A percentile compares a stretch with the other conserved stretches of the same genome.
These are phyloP conservation scores for Saturnispora zaruensis DNA, from an alignment of 805 yeast genomes.

Conservation along the genomic window DNA sequence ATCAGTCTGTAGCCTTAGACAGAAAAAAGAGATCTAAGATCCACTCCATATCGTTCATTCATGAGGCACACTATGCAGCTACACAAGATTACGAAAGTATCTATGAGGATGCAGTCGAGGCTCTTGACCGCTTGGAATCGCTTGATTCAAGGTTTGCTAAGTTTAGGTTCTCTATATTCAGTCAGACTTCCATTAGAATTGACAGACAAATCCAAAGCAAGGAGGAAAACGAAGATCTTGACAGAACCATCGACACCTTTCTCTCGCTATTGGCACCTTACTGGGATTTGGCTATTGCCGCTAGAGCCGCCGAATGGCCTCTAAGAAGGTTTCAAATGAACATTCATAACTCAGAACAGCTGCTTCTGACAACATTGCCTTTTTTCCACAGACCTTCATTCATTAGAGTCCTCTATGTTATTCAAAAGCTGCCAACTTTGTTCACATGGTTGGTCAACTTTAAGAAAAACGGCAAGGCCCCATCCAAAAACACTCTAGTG, in stretches of 20 bases:
- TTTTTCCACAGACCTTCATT: slow-evolving; percentile 70
- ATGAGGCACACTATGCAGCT: slow-evolving; percentile 82
- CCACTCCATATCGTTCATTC: slow-evolving; percentile 82
- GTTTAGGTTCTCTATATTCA: slow-evolving; percentile 67
- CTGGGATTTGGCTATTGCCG: slow-evolving; percentile 64
- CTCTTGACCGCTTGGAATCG: slow-evolving; percentile 59
- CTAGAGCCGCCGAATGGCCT: slow-evolving; percentile 89
- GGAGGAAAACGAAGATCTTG: slow-evolving; percentile 68
- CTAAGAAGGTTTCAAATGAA: slow-evolving; percentile 85
- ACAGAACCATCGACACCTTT: slow-evolving; percentile 67
- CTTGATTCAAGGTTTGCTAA: slow-evolving; percentile 68
- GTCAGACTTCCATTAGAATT: slow-evolving; percentile 67
- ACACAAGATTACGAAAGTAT: slow-evolving; percentile 86
- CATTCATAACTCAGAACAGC: slow-evolving; percentile 63
- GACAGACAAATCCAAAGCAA: slow-evolving; percentile 77
- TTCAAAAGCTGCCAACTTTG: slow-evolving; percentile 65
- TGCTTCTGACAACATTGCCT: slow-evolving; percentile 71
- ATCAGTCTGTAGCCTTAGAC: slow-evolving; percentile 70
- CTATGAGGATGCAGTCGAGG: slow-evolving; percentile 62
- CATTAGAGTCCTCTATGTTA: slow-evolving; percentile 62
- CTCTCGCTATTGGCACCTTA: slow-evolving; percentile 67
- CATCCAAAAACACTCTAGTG: slow-evolving; percentile 60
- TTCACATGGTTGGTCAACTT: slow-evolving; percentile 65
- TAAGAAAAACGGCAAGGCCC: slow-evolving; percentile 48
- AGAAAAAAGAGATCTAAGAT: slow-evolving; percentile 78